Evolutionary conservation across 228 moss, liverwort and hornwort species (phyloP), one percentile per base, ranked within the genome.

Genomic region (Sphagnum magellanicum): DNA sequence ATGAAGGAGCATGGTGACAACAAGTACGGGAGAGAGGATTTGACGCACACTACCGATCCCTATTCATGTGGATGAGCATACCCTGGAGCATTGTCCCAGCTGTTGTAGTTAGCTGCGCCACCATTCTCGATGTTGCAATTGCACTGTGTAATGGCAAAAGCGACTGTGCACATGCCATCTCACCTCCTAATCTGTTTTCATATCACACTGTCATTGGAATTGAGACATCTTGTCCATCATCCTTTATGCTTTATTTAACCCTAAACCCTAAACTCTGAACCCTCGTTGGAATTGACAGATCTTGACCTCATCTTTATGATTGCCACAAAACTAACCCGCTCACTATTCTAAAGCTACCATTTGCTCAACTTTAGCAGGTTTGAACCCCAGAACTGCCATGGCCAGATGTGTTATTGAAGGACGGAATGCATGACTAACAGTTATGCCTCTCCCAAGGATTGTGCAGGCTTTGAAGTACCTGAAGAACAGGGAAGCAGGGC

Each of bases 81-180:
- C 87, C 87, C 83, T 87, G 83, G 78, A 87, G 78, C 63, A 83
- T 80, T 74, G 74, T 71, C 63, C 81, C 78, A 59, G 83, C 78
- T 49, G 83, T 74, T 16, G 71, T 71, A 57, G 80, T 72, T 51
- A 87, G 82, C 66, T 81, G 83, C 17, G 80, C 79, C n/a, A 87
- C 81, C 83, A 87, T 67, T 63, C 52, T 72, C 8, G 83, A 72
- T 50, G 83, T 80, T 6, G 87, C 83, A 49, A 76, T 79, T 51
- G 76, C 83, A 63, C 74, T 71, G 71, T 87, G 87, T 74, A 87
- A 78, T 6, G 87, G 87, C 70, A 87, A 59, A 49, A 87, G 14
- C 6, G 83, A 87, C 63, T 87, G 80, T 10, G 74, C 65, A 61
- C 78, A 81, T 52, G 81, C 81, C 72, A 87, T 74, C 75, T 83